Base-by-base conservation (phyloP, 2,329 filamentous ascomycete genomes). In the Fusarium sp. region DNA sequence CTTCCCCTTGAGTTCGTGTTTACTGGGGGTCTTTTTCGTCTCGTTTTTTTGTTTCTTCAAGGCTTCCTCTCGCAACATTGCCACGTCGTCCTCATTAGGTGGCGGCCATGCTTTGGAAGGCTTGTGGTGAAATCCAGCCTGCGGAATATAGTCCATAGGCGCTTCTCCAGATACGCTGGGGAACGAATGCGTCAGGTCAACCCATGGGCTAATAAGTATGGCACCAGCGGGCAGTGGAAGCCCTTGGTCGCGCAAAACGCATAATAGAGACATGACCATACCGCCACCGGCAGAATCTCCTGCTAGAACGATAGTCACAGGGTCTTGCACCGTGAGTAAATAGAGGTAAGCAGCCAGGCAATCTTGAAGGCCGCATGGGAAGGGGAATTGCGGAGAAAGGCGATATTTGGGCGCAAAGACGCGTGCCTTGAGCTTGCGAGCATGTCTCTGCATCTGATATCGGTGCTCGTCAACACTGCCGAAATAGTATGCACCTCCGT, bases 401-500 rank as follows among this genome's bases (percentile, higher is more conserved):
- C 95, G 87, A 75, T 98, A 99, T 59, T 87, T 82, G 6, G 94
- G 90, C 21, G 94, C 93, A 74, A 98, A 87, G 8, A 97, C 90
- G 51, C 93, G 84, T 15, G 93, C 94, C 75, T 95, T 93, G 58
- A 99, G 82, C 77, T 98, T 98, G 49, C 95, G 85, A 25, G 95
- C 95, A 82, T 98, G 93, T 44, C 94, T 85, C 76, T 99, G 95
- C 82, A 99, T 88, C 81, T 98, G 94, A 77, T 98, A 98, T n/a
- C 95, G 88, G 79, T 98, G 95, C 75, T 96, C 93, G 72, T 97
- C 93, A 33, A 97, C 89, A 68, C 92, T 96, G 13, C 95, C 94
- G 73, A 99, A 98, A 77, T 89, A 99, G 77, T 97, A 98, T 17
- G 91, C 94, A 7, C 94, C 94, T 13, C 95, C 95, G 71, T 98